Base-by-base conservation (phyloP, 78 protist genomes). In the Isochrysis galbana region DNA sequence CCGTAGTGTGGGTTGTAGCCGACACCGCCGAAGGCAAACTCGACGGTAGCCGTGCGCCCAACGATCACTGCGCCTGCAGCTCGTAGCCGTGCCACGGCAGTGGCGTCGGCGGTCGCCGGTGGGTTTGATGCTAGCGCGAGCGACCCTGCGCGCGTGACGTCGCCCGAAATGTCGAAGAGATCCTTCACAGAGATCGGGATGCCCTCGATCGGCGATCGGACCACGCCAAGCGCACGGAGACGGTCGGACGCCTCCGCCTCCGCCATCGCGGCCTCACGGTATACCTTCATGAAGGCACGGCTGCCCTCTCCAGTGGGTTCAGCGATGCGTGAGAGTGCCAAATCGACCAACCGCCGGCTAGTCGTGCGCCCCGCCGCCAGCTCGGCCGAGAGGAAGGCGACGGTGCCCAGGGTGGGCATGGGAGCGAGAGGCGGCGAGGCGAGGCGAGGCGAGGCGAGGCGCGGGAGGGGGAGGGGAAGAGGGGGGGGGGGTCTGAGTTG, bases 221-320 rank as follows among this genome's bases (percentile, higher is more conserved):
- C 46, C 22, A 77, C 46, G 23, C 84, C 84, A 17, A 17, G 4
- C 26, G 25, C 47, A 21, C 84, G 84, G 48, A 77, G 46, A 1
- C 26, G 46, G 46, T 77, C 84, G 32, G 84, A 77, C 14, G 84
- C 84, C n/a, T 77, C 84, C 22, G 84, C 84, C 46, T 77, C 84
- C 34, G 84, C 84, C 29, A 1, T 41, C 22, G 84, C 84, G 26
- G 47, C 26, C 34, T 77, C 84, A 4, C 14, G 26, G 46, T 77
- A 77, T 29, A 77, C 47, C 84, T 77, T 77, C 84, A 77, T 77
- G 84, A 39, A 77, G n/a, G 84, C 46, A 46, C 84, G 84, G 29
- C 34, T 2, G 46, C 84, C 84, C 46, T 77, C 84, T 1, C 82
- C 82, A 3, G 2, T 2, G 5, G 82, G 82, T 7, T 61, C 74